Evolutionary conservation across 2,329 filamentous ascomycete genomes (phyloP), one percentile per base, ranked within the genome.

Genomic region (Xylariaceae sp.): DNA sequence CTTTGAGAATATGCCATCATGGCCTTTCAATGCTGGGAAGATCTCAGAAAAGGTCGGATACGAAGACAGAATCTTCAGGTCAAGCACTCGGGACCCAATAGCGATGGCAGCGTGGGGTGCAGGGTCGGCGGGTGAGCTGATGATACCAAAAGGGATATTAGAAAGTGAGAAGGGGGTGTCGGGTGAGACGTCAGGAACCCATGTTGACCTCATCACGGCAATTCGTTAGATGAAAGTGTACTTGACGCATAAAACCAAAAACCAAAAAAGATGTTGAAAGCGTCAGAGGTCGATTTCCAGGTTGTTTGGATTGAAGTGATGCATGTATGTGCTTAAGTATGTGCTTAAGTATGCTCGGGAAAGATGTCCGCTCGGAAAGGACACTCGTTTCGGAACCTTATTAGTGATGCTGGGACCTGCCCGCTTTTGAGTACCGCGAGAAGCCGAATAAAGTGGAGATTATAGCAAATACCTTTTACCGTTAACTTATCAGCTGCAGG

Each of bases 131-230:
- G 79, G 61, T 0, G 88, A 88, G 26, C 86, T 88, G 69, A 95
- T 90, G 76, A 95, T 86, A 67, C 90, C 90, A 68, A 93, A 93
- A 1, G 90, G 90, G 51, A 95, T 88, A 70, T 95, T 95, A 67
- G 87, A 85, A 49, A 93, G 76, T 7, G 89, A 91, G 74, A 93
- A 93, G 65, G 72, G 73, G 43, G 67, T 72, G 3, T 70, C 65
- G n/a, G 72, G 66, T n/a, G 71, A 61, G 18, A 77, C 63, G 40
- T 64, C 65, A 16, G 69, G 65, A 21, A 72, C 67, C 70, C 70
- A 72, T 20, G 70, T 68, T 20, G 66, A 64, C 26, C 26, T 48
- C 67, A 68, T 70, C 6, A 9, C 54, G 37, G 14, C 32, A 10
- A 16, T 16, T 9, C n/a, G 20, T 40, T n/a, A 23, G 2, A 16